Base-by-base conservation (phyloP, 1,284 basidiomycete genomes). In the Leccinum holopus region DNA sequence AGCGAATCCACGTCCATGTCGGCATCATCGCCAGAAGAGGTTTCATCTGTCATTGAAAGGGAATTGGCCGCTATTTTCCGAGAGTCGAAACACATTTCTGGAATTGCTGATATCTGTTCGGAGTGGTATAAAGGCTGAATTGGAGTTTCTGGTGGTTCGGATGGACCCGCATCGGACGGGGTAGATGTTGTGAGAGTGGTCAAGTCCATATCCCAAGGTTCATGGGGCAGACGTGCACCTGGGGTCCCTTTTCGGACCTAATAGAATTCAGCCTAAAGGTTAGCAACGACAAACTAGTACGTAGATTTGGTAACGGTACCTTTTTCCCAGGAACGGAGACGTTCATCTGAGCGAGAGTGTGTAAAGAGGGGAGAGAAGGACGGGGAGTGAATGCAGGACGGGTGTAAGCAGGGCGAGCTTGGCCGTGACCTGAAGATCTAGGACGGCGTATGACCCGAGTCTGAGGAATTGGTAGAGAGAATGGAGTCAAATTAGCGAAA, bases 311-410 rank as follows among this genome's bases (percentile, higher is more conserved):
- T 49, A 59, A 28, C 70, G 77, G 60, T 67, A 87, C 88, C 82
- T 86, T 88, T 66, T 79, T 83, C 0, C 30, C 54, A 6, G 82
- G 78, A 25, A 82, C 67, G 9, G 81, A 77, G 18, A 86, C 71
- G 67, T 84, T 83, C 76, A 84, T 82, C 58, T 81, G 78, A 6
- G 87, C 80, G 25, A 90, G 81, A 1, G 82, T 80, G 68, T 82
- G 75, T 21, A 90, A 73, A 0, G 87, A 87, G 0, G 88, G 88
- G n/a, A 90, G 70, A 9, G 87, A 88, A 18, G 88, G 88, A 18
- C 85, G 82, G 4, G 81, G 65, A 6, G 75, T 66, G 65, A 88
- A 87, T 0, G 87, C 87, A 28, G 85, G 87, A 56, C 80, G 81
- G 58, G 83, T 83, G 66, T 84, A 72, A 0, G 87, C 87, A 14